Base-by-base conservation (phyloP, 2,329 filamentous ascomycete species). In the Ceratocystis diversiconidia region DNA sequence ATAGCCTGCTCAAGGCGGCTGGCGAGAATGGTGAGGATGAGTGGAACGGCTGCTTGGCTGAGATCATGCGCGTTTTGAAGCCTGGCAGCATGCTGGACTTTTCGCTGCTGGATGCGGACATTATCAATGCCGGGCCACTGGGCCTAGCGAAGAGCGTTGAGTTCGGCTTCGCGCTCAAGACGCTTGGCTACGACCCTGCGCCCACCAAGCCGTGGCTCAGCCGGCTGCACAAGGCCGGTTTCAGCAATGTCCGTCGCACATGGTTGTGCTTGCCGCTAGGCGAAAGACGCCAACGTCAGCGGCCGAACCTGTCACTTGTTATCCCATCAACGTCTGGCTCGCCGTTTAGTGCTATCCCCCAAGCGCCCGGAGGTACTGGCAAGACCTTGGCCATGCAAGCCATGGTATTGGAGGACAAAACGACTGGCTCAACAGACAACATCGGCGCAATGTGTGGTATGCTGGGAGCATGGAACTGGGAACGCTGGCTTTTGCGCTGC, bases 11-110 rank as follows among this genome's bases (percentile, higher is more conserved):
- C 71, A 94, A 92, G 75, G 85, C 87, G 48, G 79, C 82, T 32
- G 81, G 80, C 36, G 82, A 86, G 71, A 83, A 88, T 69, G 81
- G 82, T 50, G 79, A 84, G 67, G 90, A 97, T 72, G 92, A 97
- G 76, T 96, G 92, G 81, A 89, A 95, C 73, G 80, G 86, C 61
- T 94, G 90, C 68, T 80, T 97, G 7, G 79, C 79, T 63, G 94
- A 99, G 77, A 95, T 91, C 74, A 85, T 90, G 78, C 90, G 94
- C 67, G 87, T 95, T 67, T 85, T 96, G 70, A 96, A 96, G 77
- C 92, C 92, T 0, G 91, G 90, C 62, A 94, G 94, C 41, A 92
- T 92, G 74, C 79, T 99, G 67, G 94, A 99, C 73, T 99, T 94
- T 77, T 86, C 85, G 68, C 77, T 97, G 57, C 83, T 97, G 70